phyloP scores from a whole-genome alignment of 495 filamentous ascomycete genomes.

The Aspergillus taichungensis region DNA sequence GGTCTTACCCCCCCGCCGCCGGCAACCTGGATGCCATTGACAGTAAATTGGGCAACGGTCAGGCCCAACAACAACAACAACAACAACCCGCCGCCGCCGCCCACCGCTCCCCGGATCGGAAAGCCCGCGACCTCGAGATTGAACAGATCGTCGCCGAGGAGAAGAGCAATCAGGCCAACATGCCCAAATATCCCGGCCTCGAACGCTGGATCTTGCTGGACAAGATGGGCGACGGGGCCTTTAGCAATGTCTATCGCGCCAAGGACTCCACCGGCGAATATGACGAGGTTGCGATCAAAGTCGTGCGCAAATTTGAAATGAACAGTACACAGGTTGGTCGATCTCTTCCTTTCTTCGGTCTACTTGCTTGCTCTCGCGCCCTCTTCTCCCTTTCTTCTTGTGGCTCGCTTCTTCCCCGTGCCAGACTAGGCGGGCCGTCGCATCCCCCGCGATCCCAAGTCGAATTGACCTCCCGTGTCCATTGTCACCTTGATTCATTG shows the following conservation, averaged over 20 bases:
- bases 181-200: constrained; percentile 85
- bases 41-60: constrained; percentile 45
- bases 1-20: constrained; percentile 41
- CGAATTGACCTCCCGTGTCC: constrained; percentile 23
- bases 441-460: no score
- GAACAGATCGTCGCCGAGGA: constrained; percentile 87
- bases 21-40: constrained; percentile 50
- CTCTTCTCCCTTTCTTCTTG: constrained; percentile 11
- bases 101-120: constrained; percentile 39
- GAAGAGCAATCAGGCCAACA: constrained; percentile 69
- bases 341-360: constrained; percentile 14
- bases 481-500: constrained; percentile 18
- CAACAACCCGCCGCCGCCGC: constrained; percentile 45
- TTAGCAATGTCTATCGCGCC: constrained; percentile 96
- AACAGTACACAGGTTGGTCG: constrained; percentile 84
- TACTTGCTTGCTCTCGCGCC: neutral
- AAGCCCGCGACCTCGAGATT: constrained; percentile 46
- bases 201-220: constrained; percentile 85
- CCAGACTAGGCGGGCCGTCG: neutral
- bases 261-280: constrained; percentile 58
- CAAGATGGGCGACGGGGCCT: constrained; percentile 99
- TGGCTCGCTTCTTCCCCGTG: constrained; percentile 4
- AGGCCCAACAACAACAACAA: constrained; percentile 43
- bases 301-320: constrained; percentile 98
- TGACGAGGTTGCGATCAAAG: constrained; percentile 91